Evolutionary conservation across 2,329 filamentous ascomycete genomes (phyloP), one percentile per base, ranked within the genome.

Genomic region (Paecilomyces variotii): DNA sequence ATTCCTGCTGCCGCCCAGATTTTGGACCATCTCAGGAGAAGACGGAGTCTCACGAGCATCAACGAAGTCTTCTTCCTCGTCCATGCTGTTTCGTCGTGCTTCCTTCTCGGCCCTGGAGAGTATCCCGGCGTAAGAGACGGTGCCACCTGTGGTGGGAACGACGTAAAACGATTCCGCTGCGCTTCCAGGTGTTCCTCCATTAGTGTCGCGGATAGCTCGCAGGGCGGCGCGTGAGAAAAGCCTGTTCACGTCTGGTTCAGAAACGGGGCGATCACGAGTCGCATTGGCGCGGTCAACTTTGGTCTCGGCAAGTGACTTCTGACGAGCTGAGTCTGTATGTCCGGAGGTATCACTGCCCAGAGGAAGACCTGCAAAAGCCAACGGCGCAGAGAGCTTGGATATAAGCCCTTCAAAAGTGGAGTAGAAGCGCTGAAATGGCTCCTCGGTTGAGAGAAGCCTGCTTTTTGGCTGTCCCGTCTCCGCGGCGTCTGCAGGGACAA

Each of bases 331-430:
- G 27, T 67, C 64, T 2, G 63, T 32, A 49, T 69, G 65, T 24
- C 53, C 60, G 9, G 68, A 55, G 32, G 77, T 74, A 56, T 82
- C 79, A 30, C 70, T 70, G 28, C 85, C 83, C 4, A 99, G 80
- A 0, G 94, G 94, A 7, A 99, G 82, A 0, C 93, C 93, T 3
- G 94, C 91, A 76, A 97, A 99, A 2, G 92, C 93, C 30, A 99
- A 79, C 1, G 92, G 92, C 0, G 92, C 91, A 0, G 93, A 95
- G 11, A 97, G 84, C 65, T 87, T 89, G 61, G 91, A 94, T 69
- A 97, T 90, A 54, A 97, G 84, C 57, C 84, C 90, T 57, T 92
- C 91, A 68, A 97, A 96, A 0, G 91, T 91, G 59, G 84, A 92
- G 75, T 97, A 99, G 76, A 97, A 99, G 57, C 87, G 85, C 5